Evolutionary conservation across 352 stramenopile species (phyloP), one percentile per base, ranked within the genome.

Genomic region (Phytopythium montanum): DNA sequence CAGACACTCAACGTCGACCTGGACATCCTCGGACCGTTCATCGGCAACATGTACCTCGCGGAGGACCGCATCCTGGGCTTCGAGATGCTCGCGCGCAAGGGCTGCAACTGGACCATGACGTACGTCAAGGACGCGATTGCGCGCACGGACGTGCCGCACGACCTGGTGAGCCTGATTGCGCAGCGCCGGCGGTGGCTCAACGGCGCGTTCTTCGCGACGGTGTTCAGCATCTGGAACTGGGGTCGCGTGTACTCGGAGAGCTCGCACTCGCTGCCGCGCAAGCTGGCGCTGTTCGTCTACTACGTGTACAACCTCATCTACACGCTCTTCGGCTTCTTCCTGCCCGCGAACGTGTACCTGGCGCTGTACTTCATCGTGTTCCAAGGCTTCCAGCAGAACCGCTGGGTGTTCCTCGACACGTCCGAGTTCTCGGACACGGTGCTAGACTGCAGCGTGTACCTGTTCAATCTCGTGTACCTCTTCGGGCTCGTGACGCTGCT

Each of bases 161-260:
- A 94, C 56, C 76, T 96, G 38, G 77, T 95, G n/a, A 85, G 68
- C 18, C 71, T 96, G 19, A 93, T 95, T 53, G 75, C 79, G 19
- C 85, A 95, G 64, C 85, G 87, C n/a, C 85, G 88, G 52, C 84
- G 85, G 6, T 96, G 85, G 87, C 72, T 94, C 14, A 96, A 96
- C 50, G 87, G 87, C 16, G 76, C 84, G 21, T 93, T 96, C 66
- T 95, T 95, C 36, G 85, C 85, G 5, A 92, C 85, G n/a, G 65
- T 96, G 23, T 94, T 94, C 65, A 92, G 70, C 23, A 91, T 96
- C 59, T 92, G 82, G 80, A 87, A 92, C 46, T 95, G 82, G 72
- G 76, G 82, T 0, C 79, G 87, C 18, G 84, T 94, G 39, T 96
- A 94, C 71, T 87, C 82, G 36, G 76, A 94, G 65, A 92, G 79